phyloP scores from a whole-genome alignment of 805 yeast species.

The Candida yuanshanica region DNA sequence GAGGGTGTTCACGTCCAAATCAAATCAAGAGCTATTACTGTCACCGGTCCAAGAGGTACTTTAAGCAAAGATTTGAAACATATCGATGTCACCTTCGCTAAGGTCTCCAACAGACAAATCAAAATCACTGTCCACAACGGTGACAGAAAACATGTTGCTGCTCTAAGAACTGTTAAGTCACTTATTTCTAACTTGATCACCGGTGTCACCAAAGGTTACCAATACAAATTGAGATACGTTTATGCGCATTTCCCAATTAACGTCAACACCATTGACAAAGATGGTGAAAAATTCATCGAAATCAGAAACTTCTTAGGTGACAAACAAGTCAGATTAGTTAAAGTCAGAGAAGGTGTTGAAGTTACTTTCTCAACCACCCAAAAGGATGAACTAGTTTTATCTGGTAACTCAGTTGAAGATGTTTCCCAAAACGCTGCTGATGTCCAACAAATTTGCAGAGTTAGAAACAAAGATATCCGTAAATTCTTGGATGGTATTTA shows the following conservation, averaged over 20 bases:
- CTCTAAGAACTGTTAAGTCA: conserved; percentile 97
- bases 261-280: conserved; percentile 83
- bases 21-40: conserved; percentile 86
- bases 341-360: conserved; percentile 83
- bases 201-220: conserved; percentile 99
- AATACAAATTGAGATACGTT: conserved; percentile 99
- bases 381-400: conserved; percentile 90
- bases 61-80: conserved; percentile 88
- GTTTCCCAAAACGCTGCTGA: conserved; percentile 99
- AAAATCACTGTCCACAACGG: conserved; percentile 95
- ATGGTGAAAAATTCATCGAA: conserved; percentile 73
- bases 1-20: conserved; percentile 89
- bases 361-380: conserved; percentile 75
- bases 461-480: conserved; percentile 99
- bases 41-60: conserved; percentile 97
- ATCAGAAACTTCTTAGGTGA: conserved; percentile 99
- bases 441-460: conserved; percentile 96
- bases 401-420: conserved; percentile 95
- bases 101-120: conserved; percentile 65
- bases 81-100: conserved; percentile 88
- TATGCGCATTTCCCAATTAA: conserved; percentile 99
- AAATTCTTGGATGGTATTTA: conserved; percentile 99
- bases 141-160: conserved; percentile 99
- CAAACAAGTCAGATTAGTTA: conserved; percentile 89
- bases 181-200: conserved; percentile 88